Conservation (phyloP, 2,329 filamentous ascomycete genomes). For the Ampelomyces quisqualis region DNA sequence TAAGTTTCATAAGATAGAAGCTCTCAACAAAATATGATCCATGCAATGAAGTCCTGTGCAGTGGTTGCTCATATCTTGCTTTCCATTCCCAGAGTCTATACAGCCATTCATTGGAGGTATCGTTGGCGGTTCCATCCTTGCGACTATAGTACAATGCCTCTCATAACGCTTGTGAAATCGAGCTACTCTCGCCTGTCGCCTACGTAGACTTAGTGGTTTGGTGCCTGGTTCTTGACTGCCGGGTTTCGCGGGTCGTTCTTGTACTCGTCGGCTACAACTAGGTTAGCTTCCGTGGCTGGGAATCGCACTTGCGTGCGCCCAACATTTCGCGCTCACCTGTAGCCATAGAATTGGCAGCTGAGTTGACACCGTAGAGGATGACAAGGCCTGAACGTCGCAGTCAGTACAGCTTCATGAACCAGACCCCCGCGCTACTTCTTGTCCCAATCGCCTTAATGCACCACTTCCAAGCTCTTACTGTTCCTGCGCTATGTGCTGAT, state of each 20-base stretch:
- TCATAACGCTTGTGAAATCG: constrained; percentile 20
- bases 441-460: constrained; percentile 12
- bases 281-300: constrained; percentile 18
- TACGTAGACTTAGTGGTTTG: constrained; percentile 32
- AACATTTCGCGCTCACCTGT: constrained; percentile 60
- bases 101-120: constrained; percentile 20
- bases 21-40: no score
- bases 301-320: not conserved
- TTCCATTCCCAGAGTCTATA: constrained; percentile 36
- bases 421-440: no score
- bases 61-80: constrained; percentile 13
- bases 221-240: constrained; percentile 36
- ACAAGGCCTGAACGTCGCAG: constrained; percentile 63
- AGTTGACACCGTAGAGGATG: constrained; percentile 90
- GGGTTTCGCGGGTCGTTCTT: constrained; percentile 97
- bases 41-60: no score
- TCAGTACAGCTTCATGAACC: constrained; percentile 24
- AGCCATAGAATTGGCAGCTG: constrained; percentile 73
- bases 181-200: constrained; percentile 13
- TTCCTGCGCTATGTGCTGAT: not conserved
- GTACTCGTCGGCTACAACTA: constrained; percentile 75
- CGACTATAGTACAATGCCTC: constrained; percentile 42
- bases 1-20: no score
- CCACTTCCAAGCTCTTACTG: constrained; percentile 8
- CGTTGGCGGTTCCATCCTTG: constrained; percentile 16